Percentiles rank a stretch among this genome's conserved stretches.
Conservation (phyloP, 345 rosid species). For the Salix viminalis region DNA sequence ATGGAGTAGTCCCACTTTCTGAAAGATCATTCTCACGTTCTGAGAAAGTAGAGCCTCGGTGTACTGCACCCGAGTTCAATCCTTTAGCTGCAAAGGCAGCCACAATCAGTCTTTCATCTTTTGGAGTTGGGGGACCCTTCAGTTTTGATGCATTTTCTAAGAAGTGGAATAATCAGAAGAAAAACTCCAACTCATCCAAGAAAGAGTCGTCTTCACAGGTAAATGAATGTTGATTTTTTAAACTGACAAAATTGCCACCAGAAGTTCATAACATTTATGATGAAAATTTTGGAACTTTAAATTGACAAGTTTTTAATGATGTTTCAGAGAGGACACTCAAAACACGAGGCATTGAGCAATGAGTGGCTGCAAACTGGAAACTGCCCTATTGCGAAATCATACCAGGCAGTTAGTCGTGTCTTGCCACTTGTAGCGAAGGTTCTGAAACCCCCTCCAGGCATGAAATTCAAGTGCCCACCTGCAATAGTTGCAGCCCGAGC, state of each 20-base stretch:
- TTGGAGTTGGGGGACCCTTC: constrained; percentile 82
- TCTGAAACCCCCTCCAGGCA: constrained; percentile 72
- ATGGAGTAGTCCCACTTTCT: constrained; percentile 94
- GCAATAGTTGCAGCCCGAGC: constrained; percentile 84
- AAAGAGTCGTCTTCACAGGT: constrained; percentile 70
- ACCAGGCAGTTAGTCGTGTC: constrained; percentile 67
- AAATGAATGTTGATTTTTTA: constrained; percentile 5
- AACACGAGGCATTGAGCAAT: constrained; percentile 68
- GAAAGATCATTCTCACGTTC: constrained; percentile 32
- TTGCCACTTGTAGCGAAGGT: constrained; percentile 84
- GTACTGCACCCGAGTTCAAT: constrained; percentile 51
- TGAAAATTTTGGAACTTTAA: neutral
- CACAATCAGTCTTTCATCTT: constrained; percentile 87
- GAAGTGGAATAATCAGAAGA: constrained; percentile 54
- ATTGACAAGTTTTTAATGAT: constrained; percentile 16
- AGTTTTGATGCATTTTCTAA: constrained; percentile 74
- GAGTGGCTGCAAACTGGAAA: constrained; percentile 87
- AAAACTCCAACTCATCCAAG: constrained; percentile 55
- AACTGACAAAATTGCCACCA: neutral
- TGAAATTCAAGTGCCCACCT: constrained; percentile 68
- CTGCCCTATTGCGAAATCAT: constrained; percentile 94
- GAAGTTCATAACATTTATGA: neutral
- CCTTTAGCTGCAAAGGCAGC: constrained; percentile 97
- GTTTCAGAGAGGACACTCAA: constrained; percentile 54
- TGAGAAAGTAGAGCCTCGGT: constrained; percentile 33